A percentile compares a stretch with the other conserved stretches of the same genome.
Evolutionary conservation across 2,329 filamentous ascomycete species (phyloP).

Genomic region (Pseudodiploospora longispora): DNA sequence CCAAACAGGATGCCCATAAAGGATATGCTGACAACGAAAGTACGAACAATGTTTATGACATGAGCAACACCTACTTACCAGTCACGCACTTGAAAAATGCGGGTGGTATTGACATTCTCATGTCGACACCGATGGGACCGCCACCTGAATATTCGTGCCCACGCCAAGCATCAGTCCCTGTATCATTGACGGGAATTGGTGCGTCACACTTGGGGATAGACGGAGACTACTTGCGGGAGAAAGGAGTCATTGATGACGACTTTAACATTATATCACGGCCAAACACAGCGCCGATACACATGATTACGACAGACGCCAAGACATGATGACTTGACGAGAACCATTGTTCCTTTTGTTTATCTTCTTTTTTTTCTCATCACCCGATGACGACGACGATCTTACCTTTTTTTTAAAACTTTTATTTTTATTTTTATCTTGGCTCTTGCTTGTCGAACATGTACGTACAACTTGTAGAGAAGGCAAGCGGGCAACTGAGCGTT

Average conservation of each 20-base stretch:
- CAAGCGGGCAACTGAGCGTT: constrained; percentile 7
- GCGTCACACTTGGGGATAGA: constrained; percentile 15
- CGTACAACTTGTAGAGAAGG: constrained; percentile 4
- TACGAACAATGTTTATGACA: too few relatives aligned
- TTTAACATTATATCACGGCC: constrained; percentile 9
- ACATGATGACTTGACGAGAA: constrained; percentile 3
- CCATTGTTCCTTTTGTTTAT: not conserved
- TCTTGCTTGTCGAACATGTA: not conserved
- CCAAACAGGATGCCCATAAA: too few relatives aligned
- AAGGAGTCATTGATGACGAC: constrained; percentile 11
- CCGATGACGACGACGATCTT: not conserved
- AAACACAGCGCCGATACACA: constrained; percentile 9
- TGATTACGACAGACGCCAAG: constrained; percentile 13
- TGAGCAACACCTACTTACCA: too few relatives aligned
- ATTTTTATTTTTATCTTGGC: not conserved
- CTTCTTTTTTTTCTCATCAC: not conserved
- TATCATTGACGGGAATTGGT: constrained; percentile 17
- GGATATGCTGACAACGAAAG: too few relatives aligned
- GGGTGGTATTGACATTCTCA: not conserved
- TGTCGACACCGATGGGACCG: not conserved
- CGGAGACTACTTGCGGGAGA: constrained; percentile 11
- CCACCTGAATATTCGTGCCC: constrained; percentile 1
- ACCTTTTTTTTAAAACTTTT: not conserved
- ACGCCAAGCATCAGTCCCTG: constrained; percentile 9
- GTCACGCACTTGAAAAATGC: not conserved